Conservation (phyloP, 305 asterid genomes). For the Solanum hybrid region DNA sequence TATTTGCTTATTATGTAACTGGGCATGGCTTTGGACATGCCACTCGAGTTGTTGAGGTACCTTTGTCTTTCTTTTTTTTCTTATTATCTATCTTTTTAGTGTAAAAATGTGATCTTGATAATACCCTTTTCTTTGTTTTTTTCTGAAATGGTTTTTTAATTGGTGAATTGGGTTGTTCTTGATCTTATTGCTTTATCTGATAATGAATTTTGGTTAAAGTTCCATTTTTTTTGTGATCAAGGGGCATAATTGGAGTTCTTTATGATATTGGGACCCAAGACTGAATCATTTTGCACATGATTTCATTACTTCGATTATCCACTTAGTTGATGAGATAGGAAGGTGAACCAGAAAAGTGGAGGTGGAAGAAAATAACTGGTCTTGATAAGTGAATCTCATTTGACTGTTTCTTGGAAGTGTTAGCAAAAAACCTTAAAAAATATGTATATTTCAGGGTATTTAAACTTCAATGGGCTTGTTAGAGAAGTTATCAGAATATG, state of each 20-base stretch:
- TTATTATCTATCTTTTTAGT: neutral
- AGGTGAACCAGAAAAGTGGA: neutral
- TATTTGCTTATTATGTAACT: constrained; percentile 88
- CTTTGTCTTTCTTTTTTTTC: neutral
- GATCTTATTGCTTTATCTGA: neutral
- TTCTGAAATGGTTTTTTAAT: neutral
- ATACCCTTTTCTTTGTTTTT: neutral
- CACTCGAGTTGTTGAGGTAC: constrained; percentile 92
- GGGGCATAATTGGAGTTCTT: neutral
- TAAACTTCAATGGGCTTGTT: neutral
- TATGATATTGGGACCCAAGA: neutral
- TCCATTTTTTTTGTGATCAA: neutral
- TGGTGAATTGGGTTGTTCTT: neutral
- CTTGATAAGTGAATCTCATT: neutral
- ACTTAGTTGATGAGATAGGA: neutral
- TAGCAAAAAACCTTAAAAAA: neutral
- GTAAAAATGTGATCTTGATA: neutral
- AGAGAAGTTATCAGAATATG: neutral
- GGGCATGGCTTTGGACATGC: constrained; percentile 99
- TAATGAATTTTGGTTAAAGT: neutral
- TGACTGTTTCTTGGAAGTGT: neutral
- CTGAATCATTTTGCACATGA: neutral
- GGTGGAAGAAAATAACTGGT: neutral
- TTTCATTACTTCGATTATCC: neutral
- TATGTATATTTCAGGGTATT: neutral